Percentiles rank a stretch among this genome's conserved stretches.
Conservation (phyloP, 1,284 basidiomycete genomes). For the Anthracocystis walkeri region DNA sequence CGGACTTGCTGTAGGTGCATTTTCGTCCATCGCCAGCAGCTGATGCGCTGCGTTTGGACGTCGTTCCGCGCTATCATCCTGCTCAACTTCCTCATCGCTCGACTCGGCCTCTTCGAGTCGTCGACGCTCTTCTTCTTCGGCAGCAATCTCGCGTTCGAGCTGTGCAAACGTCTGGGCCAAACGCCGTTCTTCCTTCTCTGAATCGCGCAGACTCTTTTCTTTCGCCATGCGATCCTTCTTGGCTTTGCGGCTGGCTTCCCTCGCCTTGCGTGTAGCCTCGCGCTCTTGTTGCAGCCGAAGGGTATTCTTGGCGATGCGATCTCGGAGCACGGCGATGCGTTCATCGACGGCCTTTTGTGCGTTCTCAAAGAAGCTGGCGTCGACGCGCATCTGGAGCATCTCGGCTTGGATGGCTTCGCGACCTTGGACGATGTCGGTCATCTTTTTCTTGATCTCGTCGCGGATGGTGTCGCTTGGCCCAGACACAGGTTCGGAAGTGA, state of each 20-base stretch:
- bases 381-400: slow-evolving; percentile 50
- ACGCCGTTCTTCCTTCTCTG: slow-evolving; percentile 34
- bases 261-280: slow-evolving; percentile 40
- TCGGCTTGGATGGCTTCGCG: slow-evolving; percentile 44
- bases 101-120: slow-evolving; percentile 30
- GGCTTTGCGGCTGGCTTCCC: slow-evolving; percentile 36
- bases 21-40: slow-evolving; percentile 1
- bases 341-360: slow-evolving; percentile 53
- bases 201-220: slow-evolving; percentile 34
- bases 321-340: slow-evolving; percentile 40
- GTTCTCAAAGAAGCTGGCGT: slow-evolving; percentile 49
- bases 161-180: slow-evolving; percentile 32
- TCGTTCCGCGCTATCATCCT: slow-evolving; percentile 2
- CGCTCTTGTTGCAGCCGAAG: slow-evolving; percentile 35
- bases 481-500: slow-evolving; percentile 7
- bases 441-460: slow-evolving; percentile 41
- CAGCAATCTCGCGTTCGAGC: slow-evolving; percentile 42
- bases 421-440: slow-evolving; percentile 40
- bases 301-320: slow-evolving; percentile 39
- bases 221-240: slow-evolving; percentile 43
- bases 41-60: neutral
- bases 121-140: slow-evolving; percentile 36
- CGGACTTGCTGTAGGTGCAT: slow-evolving; percentile 6
- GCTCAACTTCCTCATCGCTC: slow-evolving; percentile 29
- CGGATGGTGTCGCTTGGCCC: slow-evolving; percentile 36